phyloP scores from a whole-genome alignment of 2,329 filamentous ascomycete genomes.

The Neonectria hederae region DNA sequence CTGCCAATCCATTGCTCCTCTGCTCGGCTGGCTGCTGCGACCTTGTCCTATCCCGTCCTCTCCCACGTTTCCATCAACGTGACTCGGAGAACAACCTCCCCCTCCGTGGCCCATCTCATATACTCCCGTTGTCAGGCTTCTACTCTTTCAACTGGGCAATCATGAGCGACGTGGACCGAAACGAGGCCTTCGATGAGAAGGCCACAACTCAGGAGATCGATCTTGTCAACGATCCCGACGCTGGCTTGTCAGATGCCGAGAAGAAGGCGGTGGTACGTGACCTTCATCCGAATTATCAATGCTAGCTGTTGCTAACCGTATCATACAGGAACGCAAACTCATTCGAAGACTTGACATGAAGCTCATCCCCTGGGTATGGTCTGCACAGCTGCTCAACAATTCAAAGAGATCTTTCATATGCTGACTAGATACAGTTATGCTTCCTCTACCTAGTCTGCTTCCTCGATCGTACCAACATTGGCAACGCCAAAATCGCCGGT shows the following conservation, averaged over 20 bases:
- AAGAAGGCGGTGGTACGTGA: conserved; percentile 65
- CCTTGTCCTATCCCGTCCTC: conserved; percentile 33
- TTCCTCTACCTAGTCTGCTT: conserved; percentile 80
- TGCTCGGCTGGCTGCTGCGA: conserved; percentile 37
- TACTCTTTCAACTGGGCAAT: conserved; percentile 14
- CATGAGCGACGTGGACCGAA: conserved; percentile 50
- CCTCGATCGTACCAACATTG: conserved; percentile 81
- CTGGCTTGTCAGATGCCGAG: conserved; percentile 70
- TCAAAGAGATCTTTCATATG: background rate
- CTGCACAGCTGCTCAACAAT: background rate
- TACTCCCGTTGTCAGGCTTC: background rate
- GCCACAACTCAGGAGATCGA: conserved; percentile 44
- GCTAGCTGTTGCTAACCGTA: conserved; percentile 18
- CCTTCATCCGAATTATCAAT: background rate
- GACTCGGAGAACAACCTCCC: background rate
- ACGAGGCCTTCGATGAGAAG: conserved; percentile 41
- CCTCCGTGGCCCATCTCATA: conserved; percentile 7
- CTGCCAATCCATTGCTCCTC: conserved; percentile 22
- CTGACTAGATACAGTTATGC: conserved; percentile 58
- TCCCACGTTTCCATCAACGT: conserved; percentile 35
- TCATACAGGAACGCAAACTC: conserved; percentile 66
- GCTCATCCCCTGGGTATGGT: conserved; percentile 66
- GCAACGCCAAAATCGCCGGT: conserved; percentile 70
- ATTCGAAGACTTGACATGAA: conserved; percentile 69
- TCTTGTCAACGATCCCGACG: conserved; percentile 59